A percentile compares a stretch with the other conserved stretches of the same genome.
Conservation (phyloP, 306 rosid genomes). For the Quercus aquifolioides region DNA sequence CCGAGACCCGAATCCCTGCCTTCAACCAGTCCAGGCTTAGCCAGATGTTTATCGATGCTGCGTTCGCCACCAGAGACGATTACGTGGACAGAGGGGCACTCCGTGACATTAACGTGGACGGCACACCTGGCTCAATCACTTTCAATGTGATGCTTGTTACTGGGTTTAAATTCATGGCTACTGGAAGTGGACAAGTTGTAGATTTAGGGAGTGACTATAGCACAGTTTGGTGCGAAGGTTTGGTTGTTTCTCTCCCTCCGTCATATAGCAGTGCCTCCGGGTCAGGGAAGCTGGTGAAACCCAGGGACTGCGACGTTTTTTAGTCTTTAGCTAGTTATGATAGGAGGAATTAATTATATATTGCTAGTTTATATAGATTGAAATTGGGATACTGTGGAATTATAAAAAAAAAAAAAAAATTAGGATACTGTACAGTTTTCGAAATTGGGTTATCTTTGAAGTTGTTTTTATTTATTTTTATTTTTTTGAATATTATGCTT, state of each 20-base stretch:
- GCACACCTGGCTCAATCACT: conserved; percentile 27
- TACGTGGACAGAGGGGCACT: conserved; percentile 17
- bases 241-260: conserved; percentile 36
- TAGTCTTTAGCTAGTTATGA: too few species aligned
- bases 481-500: too few species aligned
- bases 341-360: too few species aligned
- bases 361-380: too few species aligned
- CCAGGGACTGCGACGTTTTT: conserved; percentile 55
- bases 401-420: too few species aligned
- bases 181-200: conserved; percentile 18
- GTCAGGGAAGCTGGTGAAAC: conserved; percentile 45
- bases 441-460: too few species aligned
- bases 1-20: conserved; percentile 41
- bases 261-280: conserved; percentile 11
- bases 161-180: conserved; percentile 47
- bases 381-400: too few species aligned
- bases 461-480: too few species aligned
- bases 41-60: conserved; percentile 19
- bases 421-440: too few species aligned
- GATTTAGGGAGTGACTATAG: too few species aligned
- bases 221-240: conserved; percentile 44
- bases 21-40: conserved; percentile 47
- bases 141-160: conserved; percentile 57
- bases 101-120: conserved; percentile 29
- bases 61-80: background rate